Base-by-base conservation (phyloP, 108 stramenopile genomes). In the Nitzschia palea region DNA sequence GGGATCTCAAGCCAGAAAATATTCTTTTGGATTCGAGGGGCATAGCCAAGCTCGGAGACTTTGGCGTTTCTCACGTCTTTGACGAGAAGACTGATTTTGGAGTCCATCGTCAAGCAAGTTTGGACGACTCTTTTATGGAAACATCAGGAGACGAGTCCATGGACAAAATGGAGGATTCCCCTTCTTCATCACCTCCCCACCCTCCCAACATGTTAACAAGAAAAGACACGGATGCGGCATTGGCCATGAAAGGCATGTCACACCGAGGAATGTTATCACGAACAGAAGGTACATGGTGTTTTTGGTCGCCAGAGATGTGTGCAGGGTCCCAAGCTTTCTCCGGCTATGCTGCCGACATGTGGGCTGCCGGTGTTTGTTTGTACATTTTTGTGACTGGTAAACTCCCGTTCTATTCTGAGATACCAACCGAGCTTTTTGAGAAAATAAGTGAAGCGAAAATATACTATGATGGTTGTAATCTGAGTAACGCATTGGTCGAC, bases 241-340 rank as follows among this genome's bases (percentile, higher is more conserved):
- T 82, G 22, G 67, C 48, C 18, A 89, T 95, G 89, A 47, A 61
- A 36, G 63, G 73, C 2, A 81, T 82, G 79, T 37, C 63, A 22
- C 72, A 77, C 32, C 69, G 45, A 51, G 94, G 94, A 4, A 72
- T 86, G 37, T 55, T 95, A 35, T 80, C 80, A 12, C 87, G 85
- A 68, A 95, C 95, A 1, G 95, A 95, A 74, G 95, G 95, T 9
- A 93, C 93, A 0, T 91, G 78, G 78, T 86, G 85, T 53, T 96
- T 96, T 66, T 96, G 90, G 88, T 63, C 76, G 35, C 95, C 95
- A 0, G 92, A 94, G 74, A 96, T 96, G 93, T 85, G 87, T 55
- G 53, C 77, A 26, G 73, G 71, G 6, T 73, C 68, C 12, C 42
- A 62, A 12, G 71, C 67, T 0, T 95, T 93, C 74, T 95, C 94